Evolutionary conservation across 2,329 filamentous ascomycete species (phyloP).

Genomic region (Xylaria sp.): DNA sequence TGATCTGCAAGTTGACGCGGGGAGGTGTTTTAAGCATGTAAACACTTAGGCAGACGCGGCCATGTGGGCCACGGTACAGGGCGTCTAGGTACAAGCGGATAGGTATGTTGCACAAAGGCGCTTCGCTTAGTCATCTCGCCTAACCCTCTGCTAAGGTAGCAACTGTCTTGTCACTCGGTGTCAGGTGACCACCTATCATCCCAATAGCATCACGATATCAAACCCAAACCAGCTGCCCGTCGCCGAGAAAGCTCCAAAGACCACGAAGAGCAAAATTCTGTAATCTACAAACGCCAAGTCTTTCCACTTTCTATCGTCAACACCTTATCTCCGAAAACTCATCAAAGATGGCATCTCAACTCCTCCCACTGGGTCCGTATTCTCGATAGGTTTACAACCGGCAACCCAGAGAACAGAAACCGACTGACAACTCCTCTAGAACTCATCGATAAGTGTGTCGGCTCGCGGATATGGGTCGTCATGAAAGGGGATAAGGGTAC

Average conservation of each 20-base stretch:
- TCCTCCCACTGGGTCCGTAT: slow-evolving; percentile 74
- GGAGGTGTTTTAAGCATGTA: background rate
- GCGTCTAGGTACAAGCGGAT: background rate
- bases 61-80: background rate
- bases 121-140: background rate
- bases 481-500: slow-evolving; percentile 99
- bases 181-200: no score
- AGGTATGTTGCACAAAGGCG: background rate
- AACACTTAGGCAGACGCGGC: slow-evolving; percentile 1
- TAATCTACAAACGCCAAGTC: background rate
- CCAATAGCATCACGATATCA: slow-evolving; percentile 7
- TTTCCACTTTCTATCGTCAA: background rate
- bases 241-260: background rate
- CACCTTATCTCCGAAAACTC: background rate
- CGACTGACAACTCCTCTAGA: slow-evolving; percentile 65
- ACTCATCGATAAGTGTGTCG: slow-evolving; percentile 98
- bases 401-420: background rate
- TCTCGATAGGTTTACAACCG: slow-evolving; percentile 12
- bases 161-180: background rate
- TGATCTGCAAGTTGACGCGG: slow-evolving; percentile 7
- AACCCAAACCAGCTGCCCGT: background rate
- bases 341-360: slow-evolving; percentile 73
- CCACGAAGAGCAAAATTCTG: background rate
- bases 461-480: slow-evolving; percentile 96
- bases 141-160: background rate